Conservation (phyloP, 352 stramenopile genomes). For the Globisporangium rhizosaccharum region DNA sequence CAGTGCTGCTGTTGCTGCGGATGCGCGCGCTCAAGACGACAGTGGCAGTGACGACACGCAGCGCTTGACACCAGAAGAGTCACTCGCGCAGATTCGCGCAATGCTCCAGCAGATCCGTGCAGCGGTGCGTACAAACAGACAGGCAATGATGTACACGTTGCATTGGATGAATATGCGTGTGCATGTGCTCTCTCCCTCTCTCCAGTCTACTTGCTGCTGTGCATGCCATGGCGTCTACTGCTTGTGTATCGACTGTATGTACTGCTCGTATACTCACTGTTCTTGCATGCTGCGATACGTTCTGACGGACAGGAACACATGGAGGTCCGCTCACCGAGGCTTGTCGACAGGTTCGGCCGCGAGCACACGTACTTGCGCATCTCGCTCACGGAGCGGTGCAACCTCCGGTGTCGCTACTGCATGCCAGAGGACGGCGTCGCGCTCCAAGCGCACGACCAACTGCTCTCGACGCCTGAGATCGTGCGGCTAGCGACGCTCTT, state of each 20-base stretch:
- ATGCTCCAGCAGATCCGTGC: constrained; percentile 21
- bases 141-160: not conserved
- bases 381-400: constrained; percentile 95
- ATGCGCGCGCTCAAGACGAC: constrained; percentile 1
- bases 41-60: constrained; percentile 1
- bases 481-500: constrained; percentile 88
- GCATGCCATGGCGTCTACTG: no score
- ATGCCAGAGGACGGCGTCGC: constrained; percentile 94
- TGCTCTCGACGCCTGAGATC: constrained; percentile 91
- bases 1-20: no score
- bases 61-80: constrained; percentile 17
- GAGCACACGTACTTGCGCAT: constrained; percentile 95
- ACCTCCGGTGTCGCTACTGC: constrained; percentile 96
- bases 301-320: constrained; percentile 4
- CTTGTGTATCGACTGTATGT: no score
- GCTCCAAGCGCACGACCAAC: constrained; percentile 65
- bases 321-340: constrained; percentile 6
- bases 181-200: no score
- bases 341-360: constrained; percentile 87
- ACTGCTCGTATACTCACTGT: no score
- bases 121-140: constrained; percentile 4
- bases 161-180: not conserved
- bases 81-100: constrained; percentile 19
- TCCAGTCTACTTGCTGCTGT: no score
- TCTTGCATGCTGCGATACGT: no score